Conservation (phyloP, 2,329 filamentous ascomycete species). For the Tolypocladium endophyticum region DNA sequence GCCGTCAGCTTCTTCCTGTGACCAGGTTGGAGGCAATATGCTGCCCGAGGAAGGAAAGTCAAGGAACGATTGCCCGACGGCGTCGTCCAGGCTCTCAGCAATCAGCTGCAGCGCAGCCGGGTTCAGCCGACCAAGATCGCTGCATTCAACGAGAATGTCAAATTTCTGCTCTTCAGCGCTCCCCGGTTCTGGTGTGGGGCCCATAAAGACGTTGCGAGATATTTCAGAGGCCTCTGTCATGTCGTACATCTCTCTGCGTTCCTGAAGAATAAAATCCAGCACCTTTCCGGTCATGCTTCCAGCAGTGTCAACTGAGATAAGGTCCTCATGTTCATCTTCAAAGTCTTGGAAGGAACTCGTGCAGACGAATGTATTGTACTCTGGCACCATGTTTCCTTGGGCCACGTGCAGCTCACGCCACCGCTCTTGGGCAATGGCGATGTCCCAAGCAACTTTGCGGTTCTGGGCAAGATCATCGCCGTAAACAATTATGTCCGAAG, state of each 20-base stretch:
- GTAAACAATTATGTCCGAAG: constrained; percentile 90
- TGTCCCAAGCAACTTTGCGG: constrained; percentile 53
- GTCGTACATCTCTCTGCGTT: constrained; percentile 81
- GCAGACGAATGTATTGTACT: constrained; percentile 79
- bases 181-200: constrained; percentile 67
- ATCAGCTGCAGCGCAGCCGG: constrained; percentile 54
- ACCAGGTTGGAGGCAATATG: constrained; percentile 75
- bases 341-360: constrained; percentile 57
- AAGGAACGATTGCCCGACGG: constrained; percentile 20
- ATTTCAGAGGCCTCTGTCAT: constrained; percentile 91
- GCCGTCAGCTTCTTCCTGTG: constrained; percentile 70
- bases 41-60: constrained; percentile 95
- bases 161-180: constrained; percentile 51
- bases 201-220: constrained; percentile 79
- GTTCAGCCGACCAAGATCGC: constrained; percentile 71
- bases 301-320: constrained; percentile 65
- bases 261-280: constrained; percentile 82
- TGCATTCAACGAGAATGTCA: constrained; percentile 82
- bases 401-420: constrained; percentile 59
- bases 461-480: constrained; percentile 57
- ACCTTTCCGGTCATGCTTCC: constrained; percentile 67
- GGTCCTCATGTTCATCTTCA: constrained; percentile 55
- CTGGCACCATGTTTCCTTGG: constrained; percentile 42
- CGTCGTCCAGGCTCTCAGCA: constrained; percentile 41
- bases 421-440: constrained; percentile 65